Percentiles rank a stretch among this genome's conserved stretches.
Evolutionary conservation across 1,284 basidiomycete species (phyloP).

Genomic region (Xerocomus nothofagi): DNA sequence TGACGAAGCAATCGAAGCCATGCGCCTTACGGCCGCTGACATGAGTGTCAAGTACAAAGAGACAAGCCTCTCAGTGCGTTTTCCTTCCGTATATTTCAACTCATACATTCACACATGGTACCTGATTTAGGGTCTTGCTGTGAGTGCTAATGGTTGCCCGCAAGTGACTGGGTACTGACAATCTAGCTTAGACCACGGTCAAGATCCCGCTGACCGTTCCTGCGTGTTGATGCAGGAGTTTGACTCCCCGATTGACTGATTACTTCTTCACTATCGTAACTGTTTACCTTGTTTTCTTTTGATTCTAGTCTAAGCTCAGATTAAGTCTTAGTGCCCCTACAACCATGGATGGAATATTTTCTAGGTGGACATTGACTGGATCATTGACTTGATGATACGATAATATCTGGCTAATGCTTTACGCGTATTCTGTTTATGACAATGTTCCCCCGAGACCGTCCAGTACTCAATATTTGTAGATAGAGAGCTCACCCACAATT

Average conservation of each 20-base stretch:
- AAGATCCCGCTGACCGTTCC: slow-evolving; percentile 75
- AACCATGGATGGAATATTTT: too few relatives aligned
- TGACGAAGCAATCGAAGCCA: slow-evolving; percentile 96
- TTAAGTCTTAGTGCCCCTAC: too few relatives aligned
- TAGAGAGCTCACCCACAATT: too few relatives aligned
- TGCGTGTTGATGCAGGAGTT: slow-evolving; percentile 51
- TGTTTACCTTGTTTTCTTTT: background rate
- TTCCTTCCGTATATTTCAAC: slow-evolving; percentile 3
- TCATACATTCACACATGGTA: slow-evolving; percentile 5
- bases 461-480: background rate
- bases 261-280: background rate
- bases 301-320: too few relatives aligned
- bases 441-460: background rate
- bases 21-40: slow-evolving; percentile 86
- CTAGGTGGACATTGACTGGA: background rate
- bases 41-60: slow-evolving; percentile 93
- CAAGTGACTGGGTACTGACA: slow-evolving; percentile 12
- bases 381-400: background rate
- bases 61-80: slow-evolving; percentile 80
- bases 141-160: slow-evolving; percentile 35
- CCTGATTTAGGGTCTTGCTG: slow-evolving; percentile 58
- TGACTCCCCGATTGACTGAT: background rate
- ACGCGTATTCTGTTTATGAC: background rate
- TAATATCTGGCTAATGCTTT: background rate
- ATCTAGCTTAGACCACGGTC: slow-evolving; percentile 52